phyloP scores from a whole-genome alignment of 164 flowering plant genomes.

The Stephania japonica region DNA sequence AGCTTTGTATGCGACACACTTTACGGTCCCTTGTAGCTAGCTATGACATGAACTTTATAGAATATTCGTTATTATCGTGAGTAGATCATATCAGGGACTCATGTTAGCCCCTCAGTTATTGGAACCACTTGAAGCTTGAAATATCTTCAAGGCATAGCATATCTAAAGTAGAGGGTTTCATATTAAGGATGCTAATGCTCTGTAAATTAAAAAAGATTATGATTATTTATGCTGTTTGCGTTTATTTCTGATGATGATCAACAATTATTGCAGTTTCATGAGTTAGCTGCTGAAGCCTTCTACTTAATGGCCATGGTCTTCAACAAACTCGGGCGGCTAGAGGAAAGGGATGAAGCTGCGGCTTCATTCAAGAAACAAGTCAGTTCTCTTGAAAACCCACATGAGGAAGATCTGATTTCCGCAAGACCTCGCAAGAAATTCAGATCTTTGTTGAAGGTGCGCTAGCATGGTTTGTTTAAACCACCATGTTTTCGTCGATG shows the following conservation, averaged over 20 bases:
- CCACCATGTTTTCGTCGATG: neutral
- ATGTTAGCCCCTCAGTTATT: neutral
- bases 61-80: neutral
- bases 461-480: neutral
- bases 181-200: neutral
- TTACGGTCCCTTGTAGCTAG: too few species aligned
- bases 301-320: constrained; percentile 72
- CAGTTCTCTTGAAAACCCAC: constrained; percentile 52
- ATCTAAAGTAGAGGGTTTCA: neutral
- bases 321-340: constrained; percentile 49
- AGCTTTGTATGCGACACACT: too few species aligned
- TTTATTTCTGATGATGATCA: neutral
- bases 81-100: neutral
- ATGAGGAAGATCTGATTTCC: constrained; percentile 19
- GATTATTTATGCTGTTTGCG: neutral
- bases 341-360: constrained; percentile 84
- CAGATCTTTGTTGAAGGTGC: neutral
- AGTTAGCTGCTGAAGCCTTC: constrained; percentile 89
- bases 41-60: neutral
- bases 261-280: constrained; percentile 60
- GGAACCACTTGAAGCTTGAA: neutral
- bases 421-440: neutral
- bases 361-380: constrained; percentile 63
- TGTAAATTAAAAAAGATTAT: neutral
- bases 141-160: neutral